These are phyloP conservation scores for Graphiopsis chlorocephala DNA, from an alignment of 2,329 filamentous ascomycete species.

Conservation along the genomic window DNA sequence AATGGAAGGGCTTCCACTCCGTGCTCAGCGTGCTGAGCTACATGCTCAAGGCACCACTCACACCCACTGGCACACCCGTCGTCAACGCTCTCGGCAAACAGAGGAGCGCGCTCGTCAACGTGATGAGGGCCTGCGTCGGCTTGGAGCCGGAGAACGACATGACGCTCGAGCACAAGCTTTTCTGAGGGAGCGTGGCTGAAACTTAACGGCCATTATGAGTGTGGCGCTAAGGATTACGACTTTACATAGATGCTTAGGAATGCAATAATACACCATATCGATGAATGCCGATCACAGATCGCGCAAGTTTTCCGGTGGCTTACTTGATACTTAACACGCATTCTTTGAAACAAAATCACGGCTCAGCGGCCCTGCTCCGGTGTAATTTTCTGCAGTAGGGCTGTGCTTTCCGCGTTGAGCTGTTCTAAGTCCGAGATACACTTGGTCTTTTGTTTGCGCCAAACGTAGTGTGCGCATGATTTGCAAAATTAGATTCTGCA, in stretches of 20 bases:
- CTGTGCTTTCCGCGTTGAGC: neutral
- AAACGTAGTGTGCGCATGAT: neutral
- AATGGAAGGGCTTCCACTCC: conserved; percentile 93
- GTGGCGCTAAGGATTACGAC: neutral
- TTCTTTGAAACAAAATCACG: neutral
- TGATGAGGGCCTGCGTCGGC: conserved; percentile 96
- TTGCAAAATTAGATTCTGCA: neutral
- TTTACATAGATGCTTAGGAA: neutral
- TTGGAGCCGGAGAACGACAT: conserved; percentile 97
- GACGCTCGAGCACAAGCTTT: conserved; percentile 98
- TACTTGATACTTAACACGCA: neutral
- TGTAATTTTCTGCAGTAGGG: neutral
- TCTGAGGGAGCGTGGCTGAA: conserved; percentile 39
- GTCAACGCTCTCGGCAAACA: conserved; percentile 96
- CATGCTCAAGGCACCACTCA: conserved; percentile 96
- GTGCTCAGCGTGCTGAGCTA: conserved; percentile 97
- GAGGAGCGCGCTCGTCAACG: conserved; percentile 90
- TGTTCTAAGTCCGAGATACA: neutral
- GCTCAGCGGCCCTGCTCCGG: neutral
- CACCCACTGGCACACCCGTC: conserved; percentile 89
- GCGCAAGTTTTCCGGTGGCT: neutral
- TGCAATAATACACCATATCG: neutral
- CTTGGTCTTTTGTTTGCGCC: neutral
- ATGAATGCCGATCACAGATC: neutral
- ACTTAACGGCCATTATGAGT: neutral